These are phyloP conservation scores for Saprolegnia parasitica DNA, from an alignment of 352 stramenopile genomes.

Conservation along the genomic window DNA sequence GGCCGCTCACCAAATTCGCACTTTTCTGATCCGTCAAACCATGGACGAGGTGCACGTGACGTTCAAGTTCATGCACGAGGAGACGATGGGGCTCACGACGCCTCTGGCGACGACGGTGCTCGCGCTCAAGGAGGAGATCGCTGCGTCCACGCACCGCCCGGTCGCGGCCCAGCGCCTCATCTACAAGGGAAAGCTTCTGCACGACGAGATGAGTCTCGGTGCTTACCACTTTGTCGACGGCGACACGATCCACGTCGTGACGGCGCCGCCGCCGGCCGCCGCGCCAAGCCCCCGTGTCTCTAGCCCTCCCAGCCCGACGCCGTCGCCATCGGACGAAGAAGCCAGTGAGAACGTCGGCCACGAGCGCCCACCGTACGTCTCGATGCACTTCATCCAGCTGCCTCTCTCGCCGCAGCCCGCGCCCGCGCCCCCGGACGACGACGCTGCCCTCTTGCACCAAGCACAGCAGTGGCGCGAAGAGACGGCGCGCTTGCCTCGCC, in stretches of 20 bases:
- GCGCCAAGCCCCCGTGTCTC: not conserved
- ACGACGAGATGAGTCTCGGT: constrained; percentile 37
- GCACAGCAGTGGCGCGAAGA: constrained; percentile 4
- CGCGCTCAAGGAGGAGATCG: constrained; percentile 34
- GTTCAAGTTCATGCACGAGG: constrained; percentile 45
- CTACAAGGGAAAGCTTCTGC: constrained; percentile 52
- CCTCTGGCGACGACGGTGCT: constrained; percentile 28
- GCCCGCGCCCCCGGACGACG: not conserved
- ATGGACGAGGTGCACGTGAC: constrained; percentile 31
- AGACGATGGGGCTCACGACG: constrained; percentile 34
- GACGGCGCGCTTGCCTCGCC: not conserved
- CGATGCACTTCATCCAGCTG: constrained; percentile 6
- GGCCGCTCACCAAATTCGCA: too few relatives aligned
- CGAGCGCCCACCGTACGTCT: not conserved
- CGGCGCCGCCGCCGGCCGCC: constrained; percentile 23
- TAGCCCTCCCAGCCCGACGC: not conserved
- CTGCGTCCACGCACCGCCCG: not conserved
- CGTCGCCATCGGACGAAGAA: not conserved
- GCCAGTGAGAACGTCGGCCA: not conserved
- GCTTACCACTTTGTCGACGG: constrained; percentile 36
- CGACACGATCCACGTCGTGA: constrained; percentile 45
- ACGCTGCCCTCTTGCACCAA: not conserved
- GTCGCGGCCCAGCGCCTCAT: constrained; percentile 36
- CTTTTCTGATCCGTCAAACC: too few relatives aligned
- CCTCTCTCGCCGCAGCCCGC: not conserved